Conservation (phyloP, 169 alveolate genomes). For the Ichthyophthirius multifiliis region DNA sequence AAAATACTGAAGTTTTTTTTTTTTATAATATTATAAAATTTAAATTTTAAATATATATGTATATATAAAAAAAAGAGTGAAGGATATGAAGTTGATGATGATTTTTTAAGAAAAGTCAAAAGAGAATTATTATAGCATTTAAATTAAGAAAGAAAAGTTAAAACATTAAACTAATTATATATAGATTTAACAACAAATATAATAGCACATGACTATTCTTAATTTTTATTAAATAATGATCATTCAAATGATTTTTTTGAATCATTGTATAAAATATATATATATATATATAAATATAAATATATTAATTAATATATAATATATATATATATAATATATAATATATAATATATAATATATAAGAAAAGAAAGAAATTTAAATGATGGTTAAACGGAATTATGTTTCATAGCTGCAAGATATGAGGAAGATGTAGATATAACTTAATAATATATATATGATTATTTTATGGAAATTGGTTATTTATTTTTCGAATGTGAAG, state of each 20-base stretch:
- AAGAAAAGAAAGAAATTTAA: neutral
- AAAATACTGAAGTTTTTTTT: neutral
- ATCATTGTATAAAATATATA: conserved; percentile 48
- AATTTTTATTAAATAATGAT: conserved; percentile 61
- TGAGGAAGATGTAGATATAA: conserved; percentile 63
- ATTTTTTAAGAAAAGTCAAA: conserved; percentile 41
- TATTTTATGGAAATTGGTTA: conserved; percentile 83
- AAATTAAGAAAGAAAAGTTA: conserved; percentile 57
- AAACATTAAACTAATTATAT: conserved; percentile 45
- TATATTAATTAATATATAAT: neutral
- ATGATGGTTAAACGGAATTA: conserved; percentile 47
- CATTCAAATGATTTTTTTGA: conserved; percentile 54
- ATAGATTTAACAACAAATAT: conserved; percentile 60
- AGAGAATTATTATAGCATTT: conserved; percentile 48
- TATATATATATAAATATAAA: neutral
- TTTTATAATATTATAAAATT: neutral
- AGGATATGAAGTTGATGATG: conserved; percentile 14
- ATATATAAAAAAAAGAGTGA: neutral
- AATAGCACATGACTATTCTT: conserved; percentile 69
- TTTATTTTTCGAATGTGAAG: conserved; percentile 69
- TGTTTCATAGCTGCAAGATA: conserved; percentile 20
- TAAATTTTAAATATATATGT: neutral
- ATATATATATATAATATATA: conserved; percentile 10
- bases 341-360: neutral
- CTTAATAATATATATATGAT: conserved; percentile 56